Evolutionary conservation across 257 asterid species (phyloP), one percentile per base, ranked within the genome.

Genomic region (Plantago elongata): DNA sequence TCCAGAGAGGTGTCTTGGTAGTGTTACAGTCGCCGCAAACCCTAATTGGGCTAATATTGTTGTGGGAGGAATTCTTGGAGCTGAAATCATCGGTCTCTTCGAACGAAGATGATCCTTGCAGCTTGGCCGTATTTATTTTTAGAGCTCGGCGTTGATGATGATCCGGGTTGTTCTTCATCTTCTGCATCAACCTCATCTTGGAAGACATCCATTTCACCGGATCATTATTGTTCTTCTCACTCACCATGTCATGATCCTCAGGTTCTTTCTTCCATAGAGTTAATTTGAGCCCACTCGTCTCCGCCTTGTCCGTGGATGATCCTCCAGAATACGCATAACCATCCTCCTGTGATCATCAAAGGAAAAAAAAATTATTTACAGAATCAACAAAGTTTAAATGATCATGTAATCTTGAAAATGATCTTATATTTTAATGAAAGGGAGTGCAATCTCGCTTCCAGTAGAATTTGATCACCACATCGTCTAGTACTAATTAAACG

Each of bases 1-100:
- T 84, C 98, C 98, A 92, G 18, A 92, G 94, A 77, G 98, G 98
- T 47, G 98, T 92, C 78, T 86, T 92, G 48, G 98, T 88, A 5
- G 98, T 92, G 84, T 78, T 81, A 73, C 98, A 92, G 75, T 92
- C 93, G 22, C 95, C 60, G 63, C 98, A 92, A 86, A 89, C 97
- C 98, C 97, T 92, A 88, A 81, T 78, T 66, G 92, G 91, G 72
- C 67, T 63, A 55, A 54, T 75, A 62, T 57, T 70, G 68, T 73
- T 79, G 84, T 78, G 73, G 9, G 87, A 72, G 22, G 78, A 72
- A 69, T 73, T 74, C 71, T 76, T 81, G 87, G 82, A 77, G 82
- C 88, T 78, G 14, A 72, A 61, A 63, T 85, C 91, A 54, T 17
- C n/a, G 9, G 13, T 60, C 18, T 75, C 69, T 70, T 76, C 95